Conservation (phyloP, 371 early-diverging fungal species). For the Lichtheimia hyalospora region DNA sequence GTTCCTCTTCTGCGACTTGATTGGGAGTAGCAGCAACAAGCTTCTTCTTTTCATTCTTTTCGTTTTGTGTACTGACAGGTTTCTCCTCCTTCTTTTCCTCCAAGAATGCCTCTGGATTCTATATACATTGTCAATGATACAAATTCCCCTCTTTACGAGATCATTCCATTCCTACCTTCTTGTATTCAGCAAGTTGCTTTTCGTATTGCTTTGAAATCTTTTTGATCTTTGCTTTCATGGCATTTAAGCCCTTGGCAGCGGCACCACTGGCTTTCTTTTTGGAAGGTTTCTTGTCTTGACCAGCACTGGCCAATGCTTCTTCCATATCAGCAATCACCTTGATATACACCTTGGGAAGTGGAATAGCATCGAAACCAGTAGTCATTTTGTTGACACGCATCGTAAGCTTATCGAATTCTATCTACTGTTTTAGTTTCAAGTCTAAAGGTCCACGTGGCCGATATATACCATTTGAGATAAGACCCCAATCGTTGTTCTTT, state of each 20-base stretch:
- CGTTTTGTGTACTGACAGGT: neutral
- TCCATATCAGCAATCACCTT: slow-evolving; percentile 79
- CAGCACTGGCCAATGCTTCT: slow-evolving; percentile 61
- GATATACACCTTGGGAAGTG: slow-evolving; percentile 78
- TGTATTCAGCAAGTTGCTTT: slow-evolving; percentile 70
- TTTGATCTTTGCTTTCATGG: slow-evolving; percentile 89
- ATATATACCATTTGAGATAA: slow-evolving; percentile 70
- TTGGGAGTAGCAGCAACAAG: slow-evolving; percentile 8
- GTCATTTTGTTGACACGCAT: slow-evolving; percentile 73
- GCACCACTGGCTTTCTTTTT: slow-evolving; percentile 83
- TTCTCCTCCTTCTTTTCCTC: slow-evolving; percentile 42
- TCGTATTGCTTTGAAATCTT: slow-evolving; percentile 84
- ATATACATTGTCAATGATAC: neutral
- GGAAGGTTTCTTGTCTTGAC: slow-evolving; percentile 62
- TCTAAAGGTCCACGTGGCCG: neutral
- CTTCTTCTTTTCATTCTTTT: slow-evolving; percentile 10
- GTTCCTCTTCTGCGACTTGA: slow-evolving; percentile 41
- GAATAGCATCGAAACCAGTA: slow-evolving; percentile 62
- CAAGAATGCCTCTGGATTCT: slow-evolving; percentile 56
- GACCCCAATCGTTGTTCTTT: slow-evolving; percentile 91
- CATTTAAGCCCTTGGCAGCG: slow-evolving; percentile 83
- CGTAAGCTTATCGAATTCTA: slow-evolving; percentile 88
- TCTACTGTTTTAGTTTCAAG: neutral
- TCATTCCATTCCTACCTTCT: slow-evolving; percentile 43
- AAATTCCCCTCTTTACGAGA: neutral